Conservation (phyloP, 169 alveolate species). For the Besnoitia besnoiti region DNA sequence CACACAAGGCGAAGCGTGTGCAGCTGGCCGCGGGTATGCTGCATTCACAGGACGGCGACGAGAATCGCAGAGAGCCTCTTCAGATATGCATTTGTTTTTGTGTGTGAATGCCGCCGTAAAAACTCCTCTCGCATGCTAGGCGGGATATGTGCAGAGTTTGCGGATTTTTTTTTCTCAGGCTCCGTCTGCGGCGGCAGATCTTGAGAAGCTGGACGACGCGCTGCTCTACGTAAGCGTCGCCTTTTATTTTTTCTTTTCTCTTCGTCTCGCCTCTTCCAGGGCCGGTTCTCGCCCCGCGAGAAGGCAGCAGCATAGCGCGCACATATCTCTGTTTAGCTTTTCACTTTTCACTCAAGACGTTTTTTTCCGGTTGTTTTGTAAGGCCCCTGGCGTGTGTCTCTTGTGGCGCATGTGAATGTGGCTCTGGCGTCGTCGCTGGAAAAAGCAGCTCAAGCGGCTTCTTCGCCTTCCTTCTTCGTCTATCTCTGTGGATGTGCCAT, state of each 20-base stretch:
- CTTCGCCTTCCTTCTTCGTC: not conserved
- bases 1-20: too few relatives aligned
- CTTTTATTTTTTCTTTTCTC: not conserved
- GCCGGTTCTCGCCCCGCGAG: too few relatives aligned
- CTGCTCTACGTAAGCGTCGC: conserved; percentile 4
- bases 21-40: too few relatives aligned
- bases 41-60: too few relatives aligned
- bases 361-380: not conserved
- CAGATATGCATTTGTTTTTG: too few relatives aligned
- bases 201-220: not conserved
- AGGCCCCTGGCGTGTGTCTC: not conserved
- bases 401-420: not conserved
- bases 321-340: not conserved
- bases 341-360: not conserved
- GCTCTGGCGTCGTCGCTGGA: not conserved
- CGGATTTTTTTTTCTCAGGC: conserved; percentile 1
- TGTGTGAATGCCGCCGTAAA: too few relatives aligned
- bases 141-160: too few relatives aligned
- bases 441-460: too few relatives aligned
- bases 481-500: not conserved
- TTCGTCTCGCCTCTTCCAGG: not conserved
- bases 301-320: too few relatives aligned
- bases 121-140: too few relatives aligned
- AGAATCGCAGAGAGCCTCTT: too few relatives aligned
- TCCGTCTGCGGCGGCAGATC: not conserved